Conservation (phyloP, 805 yeast genomes). For the Metschnikowia reukaufii region DNA sequence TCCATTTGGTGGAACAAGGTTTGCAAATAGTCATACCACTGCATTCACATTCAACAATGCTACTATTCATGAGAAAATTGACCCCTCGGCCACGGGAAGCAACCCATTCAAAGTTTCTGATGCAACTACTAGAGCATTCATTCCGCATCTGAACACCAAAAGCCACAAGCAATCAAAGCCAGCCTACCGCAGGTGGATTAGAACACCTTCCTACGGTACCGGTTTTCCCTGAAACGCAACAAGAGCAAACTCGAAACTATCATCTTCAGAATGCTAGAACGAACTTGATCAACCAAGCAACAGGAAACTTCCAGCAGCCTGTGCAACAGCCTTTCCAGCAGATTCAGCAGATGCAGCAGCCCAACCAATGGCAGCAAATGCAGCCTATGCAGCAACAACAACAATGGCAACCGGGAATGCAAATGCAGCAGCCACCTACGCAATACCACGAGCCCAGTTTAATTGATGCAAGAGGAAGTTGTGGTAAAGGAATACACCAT, state of each 20-base stretch:
- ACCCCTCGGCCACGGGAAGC: slow-evolving; percentile 49
- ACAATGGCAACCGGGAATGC: slow-evolving; percentile 9
- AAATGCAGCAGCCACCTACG: slow-evolving; percentile 8
- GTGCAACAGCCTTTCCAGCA: slow-evolving; percentile 3
- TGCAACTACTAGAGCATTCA: slow-evolving; percentile 34
- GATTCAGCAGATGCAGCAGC: slow-evolving; percentile 8
- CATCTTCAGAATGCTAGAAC: slow-evolving; percentile 37
- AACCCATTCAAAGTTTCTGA: slow-evolving; percentile 59
- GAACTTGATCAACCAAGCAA: slow-evolving; percentile 21
- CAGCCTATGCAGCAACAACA: slow-evolving; percentile 11
- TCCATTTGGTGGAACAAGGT: slow-evolving; percentile 47
- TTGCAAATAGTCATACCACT: slow-evolving; percentile 26
- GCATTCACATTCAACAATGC: slow-evolving; percentile 18
- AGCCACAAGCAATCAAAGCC: slow-evolving; percentile 39
- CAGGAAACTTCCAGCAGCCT: slow-evolving; percentile 13
- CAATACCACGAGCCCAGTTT: slow-evolving; percentile 27
- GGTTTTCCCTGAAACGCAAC: slow-evolving; percentile 61
- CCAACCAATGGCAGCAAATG: slow-evolving; percentile 13
- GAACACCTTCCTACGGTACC: slow-evolving; percentile 65
- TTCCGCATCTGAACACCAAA: slow-evolving; percentile 21
- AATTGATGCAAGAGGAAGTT: slow-evolving; percentile 19
- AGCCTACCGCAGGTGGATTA: slow-evolving; percentile 72
- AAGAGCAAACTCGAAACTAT: slow-evolving; percentile 38
- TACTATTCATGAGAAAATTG: slow-evolving; percentile 15
- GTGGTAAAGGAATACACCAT: too few relatives aligned